Evolutionary conservation across 805 yeast genomes (phyloP), one percentile per base, ranked within the genome.

Genomic region (Scheffersomyces amazonensis): DNA sequence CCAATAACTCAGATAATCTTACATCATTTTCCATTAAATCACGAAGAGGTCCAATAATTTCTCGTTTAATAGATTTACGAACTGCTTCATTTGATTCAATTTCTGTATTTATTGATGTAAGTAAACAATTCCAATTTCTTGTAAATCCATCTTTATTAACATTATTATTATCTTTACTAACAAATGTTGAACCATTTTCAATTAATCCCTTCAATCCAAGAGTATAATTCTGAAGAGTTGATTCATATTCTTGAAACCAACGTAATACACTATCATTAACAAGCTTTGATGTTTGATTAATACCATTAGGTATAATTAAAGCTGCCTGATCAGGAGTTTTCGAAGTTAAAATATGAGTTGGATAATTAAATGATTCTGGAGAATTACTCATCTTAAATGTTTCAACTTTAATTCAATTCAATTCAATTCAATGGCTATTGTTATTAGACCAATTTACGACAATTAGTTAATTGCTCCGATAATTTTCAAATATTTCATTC

Each of bases 1-100:
- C 64, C 53, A 78, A 66, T 52, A 76, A 73, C 52, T 78, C 83
- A 18, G 71, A 62, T 76, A 78, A 79, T 43, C 69, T 69, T 23
- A 66, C 64, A 50, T 81, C 80, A 39, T 71, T 75, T 33, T 78
- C 69, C 25, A 78, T 64, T 43, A 75, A 78, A 19, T 71, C 69
- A 32, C 68, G 69, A 46, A 83, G 64, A 2, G 81, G 83, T 7
- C 67, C 66, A 43, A 81, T 61, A 31, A 81, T 71, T 43, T 81
- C 86, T 35, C 66, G 56, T 30, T 76, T 77, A 56, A 82, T 62
- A 27, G 55, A 60, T 31, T 64, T 60, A 47, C 66, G 62, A 39
- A 76, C 63, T 34, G 71, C 62, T 31, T 78, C 77, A 48, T 74
- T 76, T 25, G 78, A 67, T 43, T 66, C 71, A 36, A 54, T 42